Evolutionary conservation across 495 filamentous ascomycete species (phyloP).

Genomic region (Aspergillus bridgeri): DNA sequence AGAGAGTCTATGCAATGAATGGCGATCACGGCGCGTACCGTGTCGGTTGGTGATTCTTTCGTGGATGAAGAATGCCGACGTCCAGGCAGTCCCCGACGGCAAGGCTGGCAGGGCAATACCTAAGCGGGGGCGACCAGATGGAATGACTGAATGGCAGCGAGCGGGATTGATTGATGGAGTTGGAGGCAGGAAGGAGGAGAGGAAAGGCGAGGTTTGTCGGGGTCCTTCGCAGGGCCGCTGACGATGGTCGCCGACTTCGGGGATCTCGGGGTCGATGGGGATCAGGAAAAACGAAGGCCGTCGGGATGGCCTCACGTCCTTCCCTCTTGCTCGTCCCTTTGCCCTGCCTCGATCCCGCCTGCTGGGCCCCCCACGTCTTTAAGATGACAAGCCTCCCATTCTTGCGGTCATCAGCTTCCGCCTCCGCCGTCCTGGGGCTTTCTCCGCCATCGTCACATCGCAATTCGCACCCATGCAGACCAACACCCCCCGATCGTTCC

Average conservation of each 20-base stretch:
- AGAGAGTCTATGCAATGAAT: too few species aligned
- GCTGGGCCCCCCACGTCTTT: background rate
- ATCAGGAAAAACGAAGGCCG: background rate
- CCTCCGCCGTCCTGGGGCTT: background rate
- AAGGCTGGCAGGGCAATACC: too few species aligned
- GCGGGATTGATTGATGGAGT: too few species aligned
- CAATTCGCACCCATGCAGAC: conserved; percentile 6
- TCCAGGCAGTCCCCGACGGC: too few species aligned
- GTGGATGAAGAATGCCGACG: too few species aligned
- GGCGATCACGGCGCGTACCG: too few species aligned
- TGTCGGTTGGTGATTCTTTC: too few species aligned
- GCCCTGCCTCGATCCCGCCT: background rate
- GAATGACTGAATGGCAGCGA: too few species aligned
- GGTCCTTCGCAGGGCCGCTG: too few species aligned
- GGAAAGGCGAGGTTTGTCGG: background rate
- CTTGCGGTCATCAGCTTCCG: too few species aligned
- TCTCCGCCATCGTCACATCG: background rate
- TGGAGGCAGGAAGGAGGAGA: background rate
- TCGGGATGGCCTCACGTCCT: too few species aligned
- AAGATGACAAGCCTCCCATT: background rate
- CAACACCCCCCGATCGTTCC: conserved; percentile 1
- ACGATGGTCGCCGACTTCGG: conserved; percentile 22
- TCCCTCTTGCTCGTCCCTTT: background rate
- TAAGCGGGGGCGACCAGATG: too few species aligned
- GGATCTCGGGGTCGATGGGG: conserved; percentile 18